Evolutionary conservation across 257 asterid genomes (phyloP), one percentile per base, ranked within the genome.

Genomic region (Knoxia roxburghii): DNA sequence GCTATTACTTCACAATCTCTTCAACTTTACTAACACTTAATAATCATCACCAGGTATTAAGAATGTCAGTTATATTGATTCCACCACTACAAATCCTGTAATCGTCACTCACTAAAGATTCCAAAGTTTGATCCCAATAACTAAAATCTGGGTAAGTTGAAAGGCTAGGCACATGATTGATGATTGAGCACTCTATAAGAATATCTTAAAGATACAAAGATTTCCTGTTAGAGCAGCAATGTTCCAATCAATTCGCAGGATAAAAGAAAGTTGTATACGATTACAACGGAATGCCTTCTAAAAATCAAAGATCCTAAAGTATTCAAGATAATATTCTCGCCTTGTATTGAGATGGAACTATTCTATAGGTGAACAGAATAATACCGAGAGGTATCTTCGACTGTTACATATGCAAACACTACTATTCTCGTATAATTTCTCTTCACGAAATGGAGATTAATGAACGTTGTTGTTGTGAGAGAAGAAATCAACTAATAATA

Each of bases 71-170:
- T 59, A 30, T 4, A n/a, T 33, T 59, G 49, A 35, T n/a, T n/a
- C 26, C 30, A 5, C 46, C 21, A 10, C 69, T 5, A 65, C 13
- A 46, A 49, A 54, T 56, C 21, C 27, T 18, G 46, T 41, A 40
- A 55, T 18, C 29, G 1, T 40, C 24, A 37, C n/a, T n/a, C 41
- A 56, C 29, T 6, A 29, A 1, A 35, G 39, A 45, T 12, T 45
- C 73, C 61, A 11, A 35, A 7, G 7, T 43, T 46, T 41, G 8
- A 48, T 48, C 13, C 27, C 6, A 14, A 35, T 45, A 8, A 29
- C 17, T 61, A 13, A 51, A 37, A 51, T 61, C 45, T 51, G 43
- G n/a, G 20, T 41, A 41, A 61, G 51, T 40, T 50, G 61, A 65
- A 65, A 48, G 13, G 50, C 26, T 7, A 55, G 26, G 40, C 0